Base-by-base conservation (phyloP, 139 green algal genomes). In the Ulvella scutata region DNA sequence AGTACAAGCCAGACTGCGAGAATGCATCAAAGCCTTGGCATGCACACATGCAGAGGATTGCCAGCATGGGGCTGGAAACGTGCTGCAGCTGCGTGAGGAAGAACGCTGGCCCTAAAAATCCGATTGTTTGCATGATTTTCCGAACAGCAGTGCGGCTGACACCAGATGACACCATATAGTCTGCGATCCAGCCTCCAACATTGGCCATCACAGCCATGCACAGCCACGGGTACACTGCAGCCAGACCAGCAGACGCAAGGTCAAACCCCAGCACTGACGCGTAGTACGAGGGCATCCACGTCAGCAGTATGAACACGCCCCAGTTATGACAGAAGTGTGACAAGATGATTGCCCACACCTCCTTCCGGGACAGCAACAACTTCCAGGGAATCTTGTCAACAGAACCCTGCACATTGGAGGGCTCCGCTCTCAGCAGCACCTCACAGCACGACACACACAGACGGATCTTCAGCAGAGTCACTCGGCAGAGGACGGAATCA, bases 231-330 rank as follows among this genome's bases (percentile, higher is more conserved):
- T 98, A 85, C 43, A 98, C 92, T 23, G 80, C 51, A 9, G 51
- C 51, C 33, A 67, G 51, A n/a, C 51, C 51, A 34, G 51, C 51
- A 36, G 51, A 67, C n/a, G 51, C 51, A 26, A 99, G 82, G 80
- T 98, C 88, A 35, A 98, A 81, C 29, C 90, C 90, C 51, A 98
- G 79, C 36, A 96, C 93, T 82, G 96, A 84, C 17, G 23, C 94
- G 87, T 97, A 99, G 82, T 98, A 99, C 17, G 89, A 92, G 33
- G 95, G 95, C 95, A 98, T 98, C 93, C 93, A 99, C 0, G 93
- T 98, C 2, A 99, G 89, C 74, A 98, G 84, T 81, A 98, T 99
- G 86, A 99, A 99, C 37, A 90, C 95, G 72, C 95, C 94, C 90
- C 91, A 99, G 84, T 99, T 98, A 85, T 99, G 93, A 84, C 93